Evolutionary conservation across 106 monocot genomes (phyloP).

Genomic region (Hemerocallis citrina): DNA sequence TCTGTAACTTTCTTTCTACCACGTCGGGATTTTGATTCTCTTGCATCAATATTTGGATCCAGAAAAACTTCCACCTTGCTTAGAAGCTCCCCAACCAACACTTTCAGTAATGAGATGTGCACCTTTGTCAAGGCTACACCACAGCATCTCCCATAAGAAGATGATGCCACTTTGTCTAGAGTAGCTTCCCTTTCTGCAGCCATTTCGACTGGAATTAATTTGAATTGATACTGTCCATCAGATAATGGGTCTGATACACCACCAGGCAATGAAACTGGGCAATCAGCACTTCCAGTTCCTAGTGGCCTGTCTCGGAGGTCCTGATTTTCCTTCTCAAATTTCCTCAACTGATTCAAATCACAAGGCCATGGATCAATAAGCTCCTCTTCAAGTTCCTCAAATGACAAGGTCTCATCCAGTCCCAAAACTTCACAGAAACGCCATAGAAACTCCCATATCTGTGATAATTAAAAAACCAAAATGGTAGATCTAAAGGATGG

Average conservation of each 20-base stretch:
- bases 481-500: neutral
- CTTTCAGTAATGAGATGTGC: conserved; percentile 69
- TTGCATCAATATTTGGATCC: conserved; percentile 70
- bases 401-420: conserved; percentile 56
- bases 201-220: conserved; percentile 54
- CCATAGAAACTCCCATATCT: conserved; percentile 92
- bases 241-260: conserved; percentile 16
- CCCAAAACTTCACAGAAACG: conserved; percentile 86
- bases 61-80: conserved; percentile 55
- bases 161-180: conserved; percentile 43
- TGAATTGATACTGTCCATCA: conserved; percentile 14
- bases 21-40: conserved; percentile 71
- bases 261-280: conserved; percentile 2
- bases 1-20: conserved; percentile 80
- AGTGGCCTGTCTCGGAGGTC: conserved; percentile 15
- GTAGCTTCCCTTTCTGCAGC: conserved; percentile 45
- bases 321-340: conserved; percentile 29
- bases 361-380: conserved; percentile 86
- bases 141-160: conserved; percentile 56
- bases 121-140: conserved; percentile 55
- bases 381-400: conserved; percentile 87
- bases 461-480: conserved; percentile 7
- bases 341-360: conserved; percentile 16
- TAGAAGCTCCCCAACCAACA: conserved; percentile 63
- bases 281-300: conserved; percentile 24